phyloP scores from a whole-genome alignment of 2,329 filamentous ascomycete species.

The Pestalotiopsis sp. region DNA sequence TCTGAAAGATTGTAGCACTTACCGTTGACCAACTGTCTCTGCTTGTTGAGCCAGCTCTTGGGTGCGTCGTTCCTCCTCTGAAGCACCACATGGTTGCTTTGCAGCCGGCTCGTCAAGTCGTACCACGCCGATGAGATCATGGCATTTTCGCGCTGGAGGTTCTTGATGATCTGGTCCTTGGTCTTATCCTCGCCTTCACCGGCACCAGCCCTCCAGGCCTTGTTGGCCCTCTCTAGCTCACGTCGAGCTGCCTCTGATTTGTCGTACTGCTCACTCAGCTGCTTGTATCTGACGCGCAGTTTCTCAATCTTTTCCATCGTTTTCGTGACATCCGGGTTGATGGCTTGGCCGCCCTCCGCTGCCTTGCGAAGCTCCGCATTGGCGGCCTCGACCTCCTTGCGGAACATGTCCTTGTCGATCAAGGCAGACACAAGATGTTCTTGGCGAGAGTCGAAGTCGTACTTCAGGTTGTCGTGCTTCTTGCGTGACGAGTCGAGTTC shows the following conservation, averaged over 20 bases:
- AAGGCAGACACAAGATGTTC: conserved; percentile 62
- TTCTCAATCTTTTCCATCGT: conserved; percentile 60
- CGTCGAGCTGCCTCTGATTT: conserved; percentile 58
- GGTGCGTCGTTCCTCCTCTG: conserved; percentile 75
- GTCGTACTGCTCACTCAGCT: conserved; percentile 64
- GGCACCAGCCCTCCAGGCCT: conserved; percentile 52
- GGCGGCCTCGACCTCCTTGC: conserved; percentile 53
- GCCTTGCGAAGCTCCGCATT: conserved; percentile 43
- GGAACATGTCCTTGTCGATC: conserved; percentile 62
- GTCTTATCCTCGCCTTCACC: conserved; percentile 54
- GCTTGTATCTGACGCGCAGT: conserved; percentile 55
- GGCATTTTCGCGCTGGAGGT: conserved; percentile 75
- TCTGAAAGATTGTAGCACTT: conserved; percentile 19
- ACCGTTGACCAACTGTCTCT: conserved; percentile 72
- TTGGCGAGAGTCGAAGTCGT: conserved; percentile 60
- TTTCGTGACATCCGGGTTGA: conserved; percentile 33
- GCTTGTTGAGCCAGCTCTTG: conserved; percentile 83
- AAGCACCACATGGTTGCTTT: conserved; percentile 81
- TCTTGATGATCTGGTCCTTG: conserved; percentile 61
- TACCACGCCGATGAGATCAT: conserved; percentile 87
- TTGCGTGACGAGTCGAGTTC: conserved; percentile 60
- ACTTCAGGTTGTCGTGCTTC: conserved; percentile 49
- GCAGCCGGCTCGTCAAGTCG: conserved; percentile 75
- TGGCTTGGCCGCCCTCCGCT: conserved; percentile 29
- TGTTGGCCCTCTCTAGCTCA: conserved; percentile 58